Percentiles rank a stretch among this genome's conserved stretches.
Conservation (phyloP, 352 stramenopile genomes). For the Thraustochytrium sp. region DNA sequence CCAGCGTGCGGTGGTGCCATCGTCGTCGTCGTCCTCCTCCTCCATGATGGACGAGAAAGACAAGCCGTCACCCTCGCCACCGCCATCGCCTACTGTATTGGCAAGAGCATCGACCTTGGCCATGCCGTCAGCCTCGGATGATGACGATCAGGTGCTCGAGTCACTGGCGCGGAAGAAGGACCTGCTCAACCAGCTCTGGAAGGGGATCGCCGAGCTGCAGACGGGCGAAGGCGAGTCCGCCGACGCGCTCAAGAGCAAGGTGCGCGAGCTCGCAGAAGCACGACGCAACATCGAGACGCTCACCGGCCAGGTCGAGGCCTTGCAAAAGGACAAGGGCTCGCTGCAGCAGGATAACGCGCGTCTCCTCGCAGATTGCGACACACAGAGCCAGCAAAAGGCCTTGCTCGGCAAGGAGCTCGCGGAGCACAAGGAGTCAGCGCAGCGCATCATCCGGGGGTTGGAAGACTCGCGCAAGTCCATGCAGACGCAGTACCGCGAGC, state of each 20-base stretch:
- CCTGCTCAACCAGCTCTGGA: slow-evolving; percentile 37
- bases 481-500: slow-evolving; percentile 1
- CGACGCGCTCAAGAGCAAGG: background rate
- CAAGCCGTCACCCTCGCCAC: background rate
- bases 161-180: slow-evolving; percentile 24
- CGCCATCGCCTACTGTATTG: background rate
- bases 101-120: background rate
- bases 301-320: background rate
- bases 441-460: slow-evolving; percentile 3
- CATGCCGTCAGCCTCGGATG: background rate
- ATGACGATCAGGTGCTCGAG: background rate
- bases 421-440: background rate
- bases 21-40: too few species aligned
- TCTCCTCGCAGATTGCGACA: background rate
- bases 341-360: background rate
- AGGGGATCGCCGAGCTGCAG: slow-evolving; percentile 21
- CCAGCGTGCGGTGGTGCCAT: too few species aligned
- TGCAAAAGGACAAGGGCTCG: background rate
- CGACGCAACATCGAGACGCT: background rate
- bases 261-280: background rate
- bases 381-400: background rate
- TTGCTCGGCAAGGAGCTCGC: background rate
- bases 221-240: background rate
- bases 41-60: too few species aligned
- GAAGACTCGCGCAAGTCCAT: slow-evolving; percentile 14